phyloP scores from a whole-genome alignment of 257 asterid species.

The Solanum lignicaule region DNA sequence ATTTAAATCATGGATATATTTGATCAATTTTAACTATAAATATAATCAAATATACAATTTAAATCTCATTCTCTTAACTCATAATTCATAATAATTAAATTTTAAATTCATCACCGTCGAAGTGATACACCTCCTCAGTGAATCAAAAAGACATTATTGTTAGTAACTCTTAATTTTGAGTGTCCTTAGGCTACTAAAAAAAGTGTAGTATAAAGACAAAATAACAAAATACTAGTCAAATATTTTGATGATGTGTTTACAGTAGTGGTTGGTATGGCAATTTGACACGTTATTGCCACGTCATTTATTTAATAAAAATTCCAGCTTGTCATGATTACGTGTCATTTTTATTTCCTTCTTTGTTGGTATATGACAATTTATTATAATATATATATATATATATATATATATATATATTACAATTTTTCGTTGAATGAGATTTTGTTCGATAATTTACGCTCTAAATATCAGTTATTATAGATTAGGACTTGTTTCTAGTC shows the following conservation, averaged over 20 bases:
- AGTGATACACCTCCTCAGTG: background rate
- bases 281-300: background rate
- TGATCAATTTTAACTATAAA: background rate
- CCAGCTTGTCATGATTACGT: background rate
- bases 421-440: too few relatives aligned
- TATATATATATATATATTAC: too few relatives aligned
- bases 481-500: background rate
- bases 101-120: fast-evolving
- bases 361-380: background rate
- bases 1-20: fast-evolving
- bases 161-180: background rate
- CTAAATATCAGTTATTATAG: background rate
- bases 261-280: background rate
- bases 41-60: background rate
- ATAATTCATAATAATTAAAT: background rate
- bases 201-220: background rate
- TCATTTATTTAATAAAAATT: background rate
- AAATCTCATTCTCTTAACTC: background rate
- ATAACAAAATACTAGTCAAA: background rate
- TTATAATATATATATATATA: too few relatives aligned
- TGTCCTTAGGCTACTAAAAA: background rate
- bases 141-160: background rate
- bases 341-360: background rate
- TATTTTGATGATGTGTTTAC: background rate
- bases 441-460: background rate